Percentiles rank a stretch among this genome's conserved stretches.
These are phyloP conservation scores for Lolium rigidum DNA, from an alignment of 176 grass and related monocot genomes.

Conservation along the genomic window DNA sequence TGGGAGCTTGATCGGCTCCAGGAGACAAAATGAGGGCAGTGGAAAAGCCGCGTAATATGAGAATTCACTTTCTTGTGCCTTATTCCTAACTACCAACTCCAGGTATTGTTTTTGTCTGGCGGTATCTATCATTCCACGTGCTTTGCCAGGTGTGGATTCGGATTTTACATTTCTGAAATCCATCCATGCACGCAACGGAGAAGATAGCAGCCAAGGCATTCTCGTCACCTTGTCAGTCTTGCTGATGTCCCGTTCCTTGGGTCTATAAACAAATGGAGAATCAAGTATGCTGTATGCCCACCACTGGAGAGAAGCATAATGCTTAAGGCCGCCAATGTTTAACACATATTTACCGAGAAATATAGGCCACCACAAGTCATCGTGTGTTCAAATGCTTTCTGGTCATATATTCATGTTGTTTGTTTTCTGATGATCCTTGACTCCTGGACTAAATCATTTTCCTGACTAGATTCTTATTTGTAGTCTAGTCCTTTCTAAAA, in stretches of 20 bases:
- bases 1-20: neutral
- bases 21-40: neutral
- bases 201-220: conserved; percentile 29
- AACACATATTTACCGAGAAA: neutral
- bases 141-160: conserved; percentile 27
- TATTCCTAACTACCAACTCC: neutral
- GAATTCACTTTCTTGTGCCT: neutral
- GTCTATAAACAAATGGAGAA: conserved; percentile 25
- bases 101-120: neutral
- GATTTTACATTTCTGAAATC: conserved; percentile 37
- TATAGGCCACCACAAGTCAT: neutral
- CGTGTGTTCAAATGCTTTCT: neutral
- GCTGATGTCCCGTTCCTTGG: neutral
- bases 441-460: neutral
- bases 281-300: neutral
- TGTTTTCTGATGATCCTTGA: conserved; percentile 22
- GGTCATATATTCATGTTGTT: neutral
- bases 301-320: neutral
- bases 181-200: conserved; percentile 59
- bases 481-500: conserved; percentile 3
- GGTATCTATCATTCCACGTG: conserved; percentile 24
- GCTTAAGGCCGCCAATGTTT: neutral
- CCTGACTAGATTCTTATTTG: too few relatives aligned
- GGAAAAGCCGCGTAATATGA: neutral
- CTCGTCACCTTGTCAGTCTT: conserved; percentile 37